phyloP scores from a whole-genome alignment of 208 protist species.

The Leptomonas pyrrhocoris region DNA sequence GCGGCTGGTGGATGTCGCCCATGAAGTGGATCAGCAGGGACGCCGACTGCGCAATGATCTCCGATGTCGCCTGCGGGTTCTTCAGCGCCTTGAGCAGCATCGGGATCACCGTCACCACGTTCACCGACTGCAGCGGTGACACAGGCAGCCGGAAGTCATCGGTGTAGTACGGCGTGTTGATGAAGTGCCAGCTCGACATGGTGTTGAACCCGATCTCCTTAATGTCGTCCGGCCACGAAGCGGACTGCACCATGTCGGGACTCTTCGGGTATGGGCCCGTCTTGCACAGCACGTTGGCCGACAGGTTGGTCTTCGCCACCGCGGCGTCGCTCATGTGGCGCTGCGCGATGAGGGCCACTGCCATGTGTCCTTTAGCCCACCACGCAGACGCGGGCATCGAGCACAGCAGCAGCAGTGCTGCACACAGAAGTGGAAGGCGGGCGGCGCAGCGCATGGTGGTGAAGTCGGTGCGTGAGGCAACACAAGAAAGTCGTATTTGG shows the following conservation, averaged over 20 bases:
- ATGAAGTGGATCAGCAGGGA: constrained; percentile 59
- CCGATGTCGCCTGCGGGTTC: background rate
- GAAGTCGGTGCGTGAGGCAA: no score
- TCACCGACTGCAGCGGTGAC: constrained; percentile 28
- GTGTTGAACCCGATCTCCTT: constrained; percentile 31
- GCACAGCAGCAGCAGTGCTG: background rate
- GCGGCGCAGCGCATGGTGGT: background rate
- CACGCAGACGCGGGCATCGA: constrained; percentile 26
- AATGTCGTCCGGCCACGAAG: constrained; percentile 60
- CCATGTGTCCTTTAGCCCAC: constrained; percentile 65
- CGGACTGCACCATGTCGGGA: constrained; percentile 47
- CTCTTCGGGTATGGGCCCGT: constrained; percentile 44
- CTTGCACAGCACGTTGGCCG: constrained; percentile 6
- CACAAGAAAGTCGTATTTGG: no score
- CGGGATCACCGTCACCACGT: constrained; percentile 42
- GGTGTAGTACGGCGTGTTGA: constrained; percentile 44
- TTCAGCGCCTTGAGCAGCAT: constrained; percentile 30
- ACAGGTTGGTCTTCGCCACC: constrained; percentile 16
- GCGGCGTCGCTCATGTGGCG: constrained; percentile 30
- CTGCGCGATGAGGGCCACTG: constrained; percentile 51
- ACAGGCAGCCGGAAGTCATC: constrained; percentile 23
- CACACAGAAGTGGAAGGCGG: constrained; percentile 5
- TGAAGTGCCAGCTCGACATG: constrained; percentile 60
- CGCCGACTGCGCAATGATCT: constrained; percentile 22
- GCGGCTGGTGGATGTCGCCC: constrained; percentile 47